These are phyloP conservation scores for Vitis amurensis DNA, from an alignment of 164 flowering plant species.

Conservation along the genomic window DNA sequence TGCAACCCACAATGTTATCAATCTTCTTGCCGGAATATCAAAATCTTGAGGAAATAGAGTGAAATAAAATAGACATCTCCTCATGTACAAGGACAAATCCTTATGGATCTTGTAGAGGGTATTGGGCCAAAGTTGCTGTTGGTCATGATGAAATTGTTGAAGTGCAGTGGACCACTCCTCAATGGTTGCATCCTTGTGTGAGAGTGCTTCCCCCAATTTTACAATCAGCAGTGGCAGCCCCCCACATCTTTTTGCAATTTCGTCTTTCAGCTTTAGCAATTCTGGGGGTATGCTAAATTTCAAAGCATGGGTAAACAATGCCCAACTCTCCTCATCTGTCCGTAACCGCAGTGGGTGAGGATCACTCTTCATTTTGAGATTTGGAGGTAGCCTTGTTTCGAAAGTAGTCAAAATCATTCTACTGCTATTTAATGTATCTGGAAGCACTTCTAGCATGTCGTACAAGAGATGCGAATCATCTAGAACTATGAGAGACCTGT, in stretches of 20 bases:
- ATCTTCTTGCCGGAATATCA: slow-evolving; percentile 8
- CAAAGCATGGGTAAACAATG: background rate
- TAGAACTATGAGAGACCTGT: background rate
- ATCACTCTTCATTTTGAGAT: background rate
- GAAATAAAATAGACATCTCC: background rate
- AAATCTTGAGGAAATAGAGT: background rate
- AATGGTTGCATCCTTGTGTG: background rate
- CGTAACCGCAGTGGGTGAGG: background rate
- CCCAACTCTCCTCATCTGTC: slow-evolving; percentile 11
- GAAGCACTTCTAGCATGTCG: background rate
- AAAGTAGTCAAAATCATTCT: slow-evolving; percentile 5
- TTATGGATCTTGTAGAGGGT: background rate
- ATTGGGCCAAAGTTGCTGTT: background rate
- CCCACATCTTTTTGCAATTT: background rate
- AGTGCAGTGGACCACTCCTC: background rate
- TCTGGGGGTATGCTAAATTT: background rate
- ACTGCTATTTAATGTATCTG: background rate
- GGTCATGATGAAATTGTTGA: background rate
- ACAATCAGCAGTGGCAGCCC: background rate
- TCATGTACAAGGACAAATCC: background rate
- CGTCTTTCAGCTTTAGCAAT: background rate
- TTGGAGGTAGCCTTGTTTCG: too few relatives aligned
- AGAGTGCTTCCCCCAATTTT: background rate
- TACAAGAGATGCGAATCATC: background rate
- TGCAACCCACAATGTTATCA: slow-evolving; percentile 13